A percentile compares a stretch with the other conserved stretches of the same genome.
These are phyloP conservation scores for Exophiala bonariae DNA, from an alignment of 2,329 filamentous ascomycete genomes.

Conservation along the genomic window DNA sequence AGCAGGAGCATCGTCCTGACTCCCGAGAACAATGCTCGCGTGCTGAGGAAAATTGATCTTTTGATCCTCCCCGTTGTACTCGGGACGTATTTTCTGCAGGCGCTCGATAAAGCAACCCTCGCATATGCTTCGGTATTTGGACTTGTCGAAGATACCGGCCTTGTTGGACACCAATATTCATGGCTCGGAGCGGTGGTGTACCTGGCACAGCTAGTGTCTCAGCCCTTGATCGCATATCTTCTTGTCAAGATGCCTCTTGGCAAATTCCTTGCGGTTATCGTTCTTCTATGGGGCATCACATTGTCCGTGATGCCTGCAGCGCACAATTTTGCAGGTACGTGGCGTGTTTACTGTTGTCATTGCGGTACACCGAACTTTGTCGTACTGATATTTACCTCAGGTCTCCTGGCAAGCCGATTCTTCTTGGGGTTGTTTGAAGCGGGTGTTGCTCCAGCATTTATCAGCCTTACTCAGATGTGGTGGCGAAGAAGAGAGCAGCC, in stretches of 20 bases:
- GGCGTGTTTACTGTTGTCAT: background rate
- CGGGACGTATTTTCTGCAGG: constrained; percentile 63
- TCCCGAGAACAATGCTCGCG: constrained; percentile 52
- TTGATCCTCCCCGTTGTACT: constrained; percentile 57
- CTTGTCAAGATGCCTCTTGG: constrained; percentile 62
- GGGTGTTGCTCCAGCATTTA: constrained; percentile 50
- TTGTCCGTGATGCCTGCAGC: constrained; percentile 55
- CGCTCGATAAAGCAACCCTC: constrained; percentile 63
- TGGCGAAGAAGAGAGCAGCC: constrained; percentile 55
- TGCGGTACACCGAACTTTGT: too few species aligned
- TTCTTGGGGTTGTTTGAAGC: constrained; percentile 60
- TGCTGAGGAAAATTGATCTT: constrained; percentile 53
- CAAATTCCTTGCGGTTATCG: constrained; percentile 57
- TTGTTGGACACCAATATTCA: constrained; percentile 57
- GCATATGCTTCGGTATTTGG: constrained; percentile 65
- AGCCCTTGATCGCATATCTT: constrained; percentile 53
- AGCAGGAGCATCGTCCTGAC: constrained; percentile 51
- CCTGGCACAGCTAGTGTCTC: constrained; percentile 55
- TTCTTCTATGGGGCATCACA: constrained; percentile 54
- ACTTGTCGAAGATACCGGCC: constrained; percentile 57
- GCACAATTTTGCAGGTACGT: constrained; percentile 44
- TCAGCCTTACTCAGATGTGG: constrained; percentile 58
- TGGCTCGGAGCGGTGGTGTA: constrained; percentile 56
- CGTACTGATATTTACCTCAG: background rate
- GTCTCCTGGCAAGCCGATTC: constrained; percentile 53